Base-by-base conservation (phyloP, 1,284 basidiomycete species). In the Sanghuangporus weigelae region DNA sequence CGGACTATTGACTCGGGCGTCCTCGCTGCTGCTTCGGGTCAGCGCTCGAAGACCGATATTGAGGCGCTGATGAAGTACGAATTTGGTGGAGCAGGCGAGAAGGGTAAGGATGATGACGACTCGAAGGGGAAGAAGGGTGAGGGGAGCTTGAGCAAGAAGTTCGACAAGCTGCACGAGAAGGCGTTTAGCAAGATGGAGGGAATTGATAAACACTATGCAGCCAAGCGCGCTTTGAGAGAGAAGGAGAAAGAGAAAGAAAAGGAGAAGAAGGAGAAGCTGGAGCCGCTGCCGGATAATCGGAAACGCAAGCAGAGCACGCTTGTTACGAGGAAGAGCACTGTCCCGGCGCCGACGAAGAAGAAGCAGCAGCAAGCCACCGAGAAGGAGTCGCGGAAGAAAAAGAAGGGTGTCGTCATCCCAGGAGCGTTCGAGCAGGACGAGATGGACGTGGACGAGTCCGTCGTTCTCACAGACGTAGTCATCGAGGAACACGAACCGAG, bases 101-200 rank as follows among this genome's bases (percentile, higher is more conserved):
- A 46, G 16, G 59, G 35, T 1, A 49, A 39, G 21, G 44, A 36
- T 19, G 36, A 23, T 16, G 16, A 46, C 26, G 16, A 46, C 26
- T 2, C 26, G 26, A 49, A 46, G 1, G 53, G 16, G 2, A 40
- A 40, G 35, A 10, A 19, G 6, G 44, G 31, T 5, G 58, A 58
- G 36, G 62, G 67, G 67, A 31, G 69, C 76, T 6, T 77, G 72
- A 36, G 72, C 74, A 74, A 72, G 62, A 79, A 82, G 67, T 92
- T 91, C 69, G 79, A 85, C 23, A 80, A 79, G 68, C 71, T 77
- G 40, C 90, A 92, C 69, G 80, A 86, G 62, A 77, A 80, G 44
- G 80, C 82, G 63, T 92, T 92, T 70, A 75, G 75, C 60, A 86
- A 84, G 78, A 92, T 92, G 90, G 86, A 90, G 67, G 85, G 89